Evolutionary conservation across 352 stramenopile genomes (phyloP), one percentile per base, ranked within the genome.

Genomic region (Albugo candida): DNA sequence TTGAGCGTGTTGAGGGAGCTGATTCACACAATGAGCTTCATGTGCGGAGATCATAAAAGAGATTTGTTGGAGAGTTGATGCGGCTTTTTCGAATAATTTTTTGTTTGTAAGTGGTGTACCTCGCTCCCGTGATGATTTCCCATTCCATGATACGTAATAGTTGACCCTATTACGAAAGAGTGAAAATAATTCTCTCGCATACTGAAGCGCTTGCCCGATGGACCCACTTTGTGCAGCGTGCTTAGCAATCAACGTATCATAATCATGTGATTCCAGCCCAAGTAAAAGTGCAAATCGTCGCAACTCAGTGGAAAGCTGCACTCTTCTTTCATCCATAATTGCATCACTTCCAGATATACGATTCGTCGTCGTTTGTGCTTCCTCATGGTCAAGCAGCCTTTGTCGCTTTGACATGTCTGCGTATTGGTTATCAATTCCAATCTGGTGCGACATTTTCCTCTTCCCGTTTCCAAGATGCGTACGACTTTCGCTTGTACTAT

Each of bases 31-130:
- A 8, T 31, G 24, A 16, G 68, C 64, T 5, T 68, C 70, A 49
- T 73, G 82, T 37, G 60, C 49, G 11, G 70, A 85, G 31, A 85
- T 70, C 1, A 69, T 57, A 21, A 74, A 54, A 11, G 70, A 75
- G 13, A 81, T 73, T 39, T 63, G 66, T 46, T 67, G 70, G 14
- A 85, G 48, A 27, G 41, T 56, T 27, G 53, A 37, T 19, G 56
- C 53, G 8, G 38, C 17, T 8, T 43, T 19, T 24, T 43, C 38
- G 3, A 19, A 8, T 24, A 19, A 43, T 3, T 19, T 3, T 10
- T 19, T 24, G 8, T 43, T 43, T 10, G 24, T 8, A 31, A 31
- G 24, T 8, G 8, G 38, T 43, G 17, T 43, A 10, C 38, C 38
- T 24, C 20, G 3, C 8, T 43, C 38, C 24, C 24, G 24, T 31